phyloP scores from a whole-genome alignment of 2,329 filamentous ascomycete species.

The Beauveria sp. region DNA sequence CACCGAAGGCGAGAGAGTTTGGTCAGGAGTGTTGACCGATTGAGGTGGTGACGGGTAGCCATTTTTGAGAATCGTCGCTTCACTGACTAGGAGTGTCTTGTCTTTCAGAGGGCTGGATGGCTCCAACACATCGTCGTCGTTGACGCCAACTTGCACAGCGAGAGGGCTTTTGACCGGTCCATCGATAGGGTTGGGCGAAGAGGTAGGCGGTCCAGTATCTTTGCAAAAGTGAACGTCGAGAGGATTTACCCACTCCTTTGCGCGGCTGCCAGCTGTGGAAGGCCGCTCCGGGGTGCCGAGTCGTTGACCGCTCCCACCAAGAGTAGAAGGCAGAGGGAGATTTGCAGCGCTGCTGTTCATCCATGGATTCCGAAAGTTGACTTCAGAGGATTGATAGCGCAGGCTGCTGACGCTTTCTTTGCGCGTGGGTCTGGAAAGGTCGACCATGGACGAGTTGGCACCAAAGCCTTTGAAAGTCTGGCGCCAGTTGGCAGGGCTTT shows the following conservation, averaged over 20 bases:
- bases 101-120: conserved; percentile 11
- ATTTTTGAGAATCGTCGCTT: conserved; percentile 10
- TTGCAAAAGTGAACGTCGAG: conserved; percentile 39
- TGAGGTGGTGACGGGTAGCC: conserved; percentile 32
- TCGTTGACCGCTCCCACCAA: conserved; percentile 23
- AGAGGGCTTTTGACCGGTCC: conserved; percentile 29
- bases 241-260: conserved; percentile 37
- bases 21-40: conserved; percentile 26
- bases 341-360: conserved; percentile 29
- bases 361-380: conserved; percentile 30
- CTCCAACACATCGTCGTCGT: conserved; percentile 10
- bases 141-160: conserved; percentile 27
- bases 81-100: background rate
- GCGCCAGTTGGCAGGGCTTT: conserved; percentile 21
- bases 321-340: conserved; percentile 25
- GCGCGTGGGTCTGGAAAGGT: conserved; percentile 28
- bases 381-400: conserved; percentile 30
- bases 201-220: conserved; percentile 16
- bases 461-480: conserved; percentile 30
- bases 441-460: conserved; percentile 37
- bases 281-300: conserved; percentile 26
- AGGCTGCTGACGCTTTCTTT: conserved; percentile 21
- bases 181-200: conserved; percentile 19
- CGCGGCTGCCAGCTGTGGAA: conserved; percentile 26
- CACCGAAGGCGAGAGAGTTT: conserved; percentile 11